Evolutionary conservation across 768 basidiomycete species (phyloP).

Genomic region (Lentinula edodes): DNA sequence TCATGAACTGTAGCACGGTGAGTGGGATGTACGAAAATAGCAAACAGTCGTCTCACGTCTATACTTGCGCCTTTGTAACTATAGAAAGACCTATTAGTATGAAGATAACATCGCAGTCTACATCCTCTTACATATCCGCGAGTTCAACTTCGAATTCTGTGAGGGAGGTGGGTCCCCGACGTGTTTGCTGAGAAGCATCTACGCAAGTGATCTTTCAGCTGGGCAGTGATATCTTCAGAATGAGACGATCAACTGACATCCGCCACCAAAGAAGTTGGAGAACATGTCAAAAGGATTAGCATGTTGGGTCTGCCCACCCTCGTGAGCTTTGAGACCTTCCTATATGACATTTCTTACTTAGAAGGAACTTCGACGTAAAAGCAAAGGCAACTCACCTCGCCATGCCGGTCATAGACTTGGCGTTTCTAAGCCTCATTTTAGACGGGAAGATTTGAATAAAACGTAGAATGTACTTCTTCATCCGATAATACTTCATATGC

Average conservation of each 20-base stretch:
- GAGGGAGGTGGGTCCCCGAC: conserved; percentile 69
- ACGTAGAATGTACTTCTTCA: conserved; percentile 45
- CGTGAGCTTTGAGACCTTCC: conserved; percentile 90
- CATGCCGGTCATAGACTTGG: conserved; percentile 89
- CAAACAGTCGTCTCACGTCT: conserved; percentile 51
- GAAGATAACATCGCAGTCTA: background rate
- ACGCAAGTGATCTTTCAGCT: background rate
- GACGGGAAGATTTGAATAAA: background rate
- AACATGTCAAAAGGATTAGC: conserved; percentile 95
- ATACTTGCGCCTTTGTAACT: conserved; percentile 84
- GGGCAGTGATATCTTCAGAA: no score
- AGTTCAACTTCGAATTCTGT: conserved; percentile 84
- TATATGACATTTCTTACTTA: conserved; percentile 21
- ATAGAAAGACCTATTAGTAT: conserved; percentile 8
- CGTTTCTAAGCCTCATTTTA: conserved; percentile 59
- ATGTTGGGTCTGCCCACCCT: conserved; percentile 73
- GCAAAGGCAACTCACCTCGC: conserved; percentile 50
- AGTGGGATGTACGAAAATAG: conserved; percentile 5
- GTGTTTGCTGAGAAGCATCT: conserved; percentile 58
- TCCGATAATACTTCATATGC: conserved; percentile 97
- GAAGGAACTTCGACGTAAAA: background rate
- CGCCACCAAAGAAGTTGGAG: conserved; percentile 84
- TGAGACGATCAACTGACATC: conserved; percentile 41
- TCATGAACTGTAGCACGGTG: conserved; percentile 62
- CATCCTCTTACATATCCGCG: conserved; percentile 63